Evolutionary conservation across 371 early-diverging fungal genomes (phyloP), one percentile per base, ranked within the genome.

Genomic region (Rhizopus sp.): DNA sequence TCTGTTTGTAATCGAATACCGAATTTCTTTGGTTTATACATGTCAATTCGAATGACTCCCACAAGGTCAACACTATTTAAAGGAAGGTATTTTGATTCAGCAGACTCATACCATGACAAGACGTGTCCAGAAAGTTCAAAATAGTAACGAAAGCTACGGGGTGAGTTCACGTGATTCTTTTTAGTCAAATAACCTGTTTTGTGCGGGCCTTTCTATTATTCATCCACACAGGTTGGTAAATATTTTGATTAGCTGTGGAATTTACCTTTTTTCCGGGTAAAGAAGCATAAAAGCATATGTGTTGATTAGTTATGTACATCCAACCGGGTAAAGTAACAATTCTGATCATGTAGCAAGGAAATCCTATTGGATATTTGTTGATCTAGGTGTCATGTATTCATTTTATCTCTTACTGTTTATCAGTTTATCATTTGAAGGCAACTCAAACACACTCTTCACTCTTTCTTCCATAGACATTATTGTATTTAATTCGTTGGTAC

Each of bases 201-300:
- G 38, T 66, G 60, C n/a, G 81, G 69, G 6, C 68, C 78, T 57
- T 77, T 78, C 82, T 85, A 64, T 29, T 17, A 8, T 38, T 23
- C 5, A 30, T 7, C 31, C 5, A 23, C 23, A 23, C 37, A 46
- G 34, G 6, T 8, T 34, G 10, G 23, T 10, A 3, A 45, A 46
- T 4, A 1, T 52, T 23, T 23, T 17, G 12, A 9, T 31, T 7
- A 33, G 33, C 6, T 32, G 7, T 6, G 34, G 5, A 4, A 5
- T 32, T 45, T 73, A 80, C 82, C 56, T 75, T 63, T 56, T 73
- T 72, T 6, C 66, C 40, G 1, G 85, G 88, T n/a, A 92, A 69
- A 7, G 79, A 66, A 41, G 89, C 87, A 62, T 87, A 85, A 62
- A 90, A 92, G 41, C 88, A 87, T 9, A 91, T 58, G 53, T 81